Conservation (phyloP, 2,329 filamentous ascomycete species). For the Penicillium thymicola region DNA sequence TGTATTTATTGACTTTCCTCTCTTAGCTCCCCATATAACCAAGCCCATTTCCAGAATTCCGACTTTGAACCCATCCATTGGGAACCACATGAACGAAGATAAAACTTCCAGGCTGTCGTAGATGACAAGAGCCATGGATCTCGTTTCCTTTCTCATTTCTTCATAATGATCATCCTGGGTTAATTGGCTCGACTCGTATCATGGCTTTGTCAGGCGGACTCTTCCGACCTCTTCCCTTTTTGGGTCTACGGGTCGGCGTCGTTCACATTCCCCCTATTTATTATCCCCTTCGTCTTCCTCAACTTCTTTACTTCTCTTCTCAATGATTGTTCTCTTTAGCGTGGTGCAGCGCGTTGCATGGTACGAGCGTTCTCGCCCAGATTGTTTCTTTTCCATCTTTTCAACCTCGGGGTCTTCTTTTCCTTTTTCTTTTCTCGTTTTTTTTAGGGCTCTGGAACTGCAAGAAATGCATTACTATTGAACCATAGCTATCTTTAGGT, state of each 20-base stretch:
- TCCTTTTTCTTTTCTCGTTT: not conserved
- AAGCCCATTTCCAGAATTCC: slow-evolving; percentile 46
- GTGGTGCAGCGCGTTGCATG: slow-evolving; percentile 24
- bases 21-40: slow-evolving; percentile 43
- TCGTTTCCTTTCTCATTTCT: not conserved
- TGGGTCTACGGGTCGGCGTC: not conserved
- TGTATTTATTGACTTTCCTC: not conserved
- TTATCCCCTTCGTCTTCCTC: not conserved
- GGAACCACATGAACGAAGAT: slow-evolving; percentile 39
- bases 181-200: not conserved
- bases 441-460: not conserved
- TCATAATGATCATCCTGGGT: not conserved
- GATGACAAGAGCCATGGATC: slow-evolving; percentile 18
- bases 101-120: not conserved
- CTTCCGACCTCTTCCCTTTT: not conserved
- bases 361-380: slow-evolving; percentile 16
- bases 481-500: not conserved
- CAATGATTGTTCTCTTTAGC: slow-evolving; percentile 21
- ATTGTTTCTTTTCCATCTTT: slow-evolving; percentile 9
- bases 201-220: not conserved
- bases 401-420: slow-evolving; percentile 1
- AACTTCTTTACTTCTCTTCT: not conserved
- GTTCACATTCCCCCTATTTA: not conserved
- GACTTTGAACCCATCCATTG: slow-evolving; percentile 47
- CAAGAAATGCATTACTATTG: slow-evolving; percentile 1